phyloP scores from a whole-genome alignment of 257 asterid genomes.

The Nicotiana noctiflora region DNA sequence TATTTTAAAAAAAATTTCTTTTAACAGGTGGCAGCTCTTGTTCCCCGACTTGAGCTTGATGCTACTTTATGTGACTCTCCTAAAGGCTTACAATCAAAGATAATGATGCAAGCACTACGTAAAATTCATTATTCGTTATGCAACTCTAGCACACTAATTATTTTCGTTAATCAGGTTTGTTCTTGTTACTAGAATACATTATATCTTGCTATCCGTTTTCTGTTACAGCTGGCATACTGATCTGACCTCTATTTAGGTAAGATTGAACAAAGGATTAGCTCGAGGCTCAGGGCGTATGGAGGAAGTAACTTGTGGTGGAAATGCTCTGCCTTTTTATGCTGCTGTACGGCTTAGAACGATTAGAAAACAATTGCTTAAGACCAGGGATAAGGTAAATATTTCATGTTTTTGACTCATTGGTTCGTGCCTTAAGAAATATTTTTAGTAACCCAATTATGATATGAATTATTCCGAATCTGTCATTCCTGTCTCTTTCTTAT shows the following conservation, averaged over 20 bases:
- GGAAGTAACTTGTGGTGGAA: constrained; percentile 92
- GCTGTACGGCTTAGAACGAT: constrained; percentile 78
- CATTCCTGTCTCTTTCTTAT: neutral
- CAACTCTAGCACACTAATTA: constrained; percentile 74
- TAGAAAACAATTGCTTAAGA: constrained; percentile 65
- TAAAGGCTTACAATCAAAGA: constrained; percentile 50
- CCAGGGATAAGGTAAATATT: constrained; percentile 47
- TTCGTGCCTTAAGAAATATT: neutral
- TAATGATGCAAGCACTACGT: constrained; percentile 86
- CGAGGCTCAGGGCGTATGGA: constrained; percentile 52
- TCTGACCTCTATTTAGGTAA: constrained; percentile 34
- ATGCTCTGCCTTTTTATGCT: constrained; percentile 89
- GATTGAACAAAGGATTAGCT: constrained; percentile 41
- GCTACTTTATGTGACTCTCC: constrained; percentile 35
- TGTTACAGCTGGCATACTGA: neutral
- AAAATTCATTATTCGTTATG: constrained; percentile 75
- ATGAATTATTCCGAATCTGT: neutral
- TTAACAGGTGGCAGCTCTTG: constrained; percentile 94
- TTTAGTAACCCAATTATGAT: neutral
- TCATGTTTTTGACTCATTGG: neutral
- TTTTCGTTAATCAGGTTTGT: constrained; percentile 84
- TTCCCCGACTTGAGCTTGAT: constrained; percentile 77
- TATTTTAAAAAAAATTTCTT: neutral
- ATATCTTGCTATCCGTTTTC: neutral
- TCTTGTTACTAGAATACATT: constrained; percentile 13